Base-by-base conservation (phyloP, 768 basidiomycete species). In the Cantharellus anzutake region DNA sequence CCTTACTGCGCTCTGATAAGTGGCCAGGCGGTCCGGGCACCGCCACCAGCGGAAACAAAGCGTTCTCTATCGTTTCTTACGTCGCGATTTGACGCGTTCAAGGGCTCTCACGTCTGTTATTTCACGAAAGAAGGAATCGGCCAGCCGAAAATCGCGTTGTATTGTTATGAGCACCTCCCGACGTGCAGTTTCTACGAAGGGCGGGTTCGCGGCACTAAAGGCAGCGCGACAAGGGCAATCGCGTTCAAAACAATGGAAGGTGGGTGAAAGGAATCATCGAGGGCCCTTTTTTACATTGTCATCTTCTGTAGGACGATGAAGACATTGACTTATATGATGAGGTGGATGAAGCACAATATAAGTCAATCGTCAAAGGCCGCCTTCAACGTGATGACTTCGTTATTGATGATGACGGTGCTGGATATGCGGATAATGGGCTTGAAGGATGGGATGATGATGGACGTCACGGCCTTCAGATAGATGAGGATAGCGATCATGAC, bases 351-450 rank as follows among this genome's bases (percentile, higher is more conserved):
- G 71, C 69, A 29, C 74, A 82, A 65, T 99, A 98, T 70, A 80
- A 78, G 64, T 74, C 76, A 20, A 85, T 99, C 59, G 96, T 99
- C 3, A 78, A 78, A 59, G 81, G 82, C 0, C 77, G 96, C 16
- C 75, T 96, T 4, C 82, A 86, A 61, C 74, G 75, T 64, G 91
- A 97, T 64, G 96, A 99, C 69, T 99, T 99, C 63, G 88, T 98
- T 20, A 83, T 86, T 42, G 96, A 98, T 66, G 96, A 98, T 72
- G 91, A 91, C 37, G 78, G 84, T 0, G 78, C 75, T 11, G 96
- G 90, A 3, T 98, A 99, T 66, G 82, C 84, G 69, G 96, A 99
- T 73, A 89, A 96, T 67, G 96, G 96, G 3, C 83, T 91, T 82
- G 96, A 98, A 61, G 92, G 94, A 66, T 97, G 89, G 84, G 79